Base-by-base conservation (phyloP, 345 rosid species). In the Eucalyptus albens region DNA sequence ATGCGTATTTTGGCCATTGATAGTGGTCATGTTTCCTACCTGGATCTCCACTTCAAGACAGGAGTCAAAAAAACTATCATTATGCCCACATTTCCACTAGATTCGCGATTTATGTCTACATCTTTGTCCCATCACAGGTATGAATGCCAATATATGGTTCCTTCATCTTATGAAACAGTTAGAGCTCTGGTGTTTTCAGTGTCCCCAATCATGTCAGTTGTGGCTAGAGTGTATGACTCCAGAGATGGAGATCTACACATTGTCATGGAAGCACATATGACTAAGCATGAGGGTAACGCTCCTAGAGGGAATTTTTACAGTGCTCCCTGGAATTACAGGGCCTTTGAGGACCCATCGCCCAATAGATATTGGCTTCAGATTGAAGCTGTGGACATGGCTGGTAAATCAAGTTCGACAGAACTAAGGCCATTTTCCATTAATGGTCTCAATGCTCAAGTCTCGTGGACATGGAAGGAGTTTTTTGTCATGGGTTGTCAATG, bases 381-480 rank as follows among this genome's bases (percentile, higher is more conserved):
- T 72, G 97, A 96, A 94, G 97, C 92, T 87, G 92, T 80, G 45
- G 98, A 96, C 86, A 77, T 91, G 87, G 91, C 81, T 92, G 97
- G 97, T 47, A 92, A 93, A 91, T 91, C 93, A 89, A 94, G 96
- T 45, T 90, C 88, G 55, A 94, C 95, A 40, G 98, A 96, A 91
- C 87, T 93, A 90, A 94, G 96, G 53, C 98, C 99, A 60, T 97
- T 97, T 91, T 98, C 99, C 87, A 87, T 95, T 88, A 94, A 97
- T 82, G 97, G 99, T 90, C 92, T 92, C 45, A 92, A 91, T 91
- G 92, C 93, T 89, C 91, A 92, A 92, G 83, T 96, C 87, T 93
- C 95, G 8, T 97, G 99, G 99, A 95, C 98, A 27, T 98, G 99
- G 99, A 96, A 92, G 91, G 99, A 98, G 93, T 96, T 97, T 87